Evolutionary conservation across 345 rosid genomes (phyloP).

Genomic region (Citrus reticulata): DNA sequence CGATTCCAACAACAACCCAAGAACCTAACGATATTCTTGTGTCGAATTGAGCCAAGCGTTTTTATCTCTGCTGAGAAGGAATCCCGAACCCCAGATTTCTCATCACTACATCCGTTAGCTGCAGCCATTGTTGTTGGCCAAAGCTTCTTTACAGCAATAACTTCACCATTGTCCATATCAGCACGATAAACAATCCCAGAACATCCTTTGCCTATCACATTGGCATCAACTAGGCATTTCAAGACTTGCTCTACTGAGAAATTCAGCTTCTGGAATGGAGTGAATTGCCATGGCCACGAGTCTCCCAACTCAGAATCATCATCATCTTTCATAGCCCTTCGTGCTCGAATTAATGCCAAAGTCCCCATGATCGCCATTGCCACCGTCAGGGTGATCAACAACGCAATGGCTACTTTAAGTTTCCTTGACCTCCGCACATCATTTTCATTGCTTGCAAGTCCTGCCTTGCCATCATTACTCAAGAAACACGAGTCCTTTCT

Average conservation of each 20-base stretch:
- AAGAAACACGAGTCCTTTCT: conserved; percentile 62
- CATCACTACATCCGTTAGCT: conserved; percentile 37
- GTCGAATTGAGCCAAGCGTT: conserved; percentile 87
- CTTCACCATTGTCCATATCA: conserved; percentile 76
- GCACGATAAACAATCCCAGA: conserved; percentile 93
- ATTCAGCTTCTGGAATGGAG: conserved; percentile 92
- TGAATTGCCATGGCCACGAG: conserved; percentile 90
- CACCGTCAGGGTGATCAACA: conserved; percentile 63
- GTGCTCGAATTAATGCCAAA: conserved; percentile 56
- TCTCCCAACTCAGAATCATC: conserved; percentile 84
- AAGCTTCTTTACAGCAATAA: conserved; percentile 91
- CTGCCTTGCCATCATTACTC: conserved; percentile 29
- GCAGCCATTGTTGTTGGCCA: conserved; percentile 66
- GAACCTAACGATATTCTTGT: conserved; percentile 90
- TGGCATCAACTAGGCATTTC: conserved; percentile 72
- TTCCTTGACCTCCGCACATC: conserved; percentile 38
- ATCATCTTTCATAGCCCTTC: conserved; percentile 40
- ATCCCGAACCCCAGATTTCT: conserved; percentile 62
- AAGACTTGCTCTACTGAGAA: conserved; percentile 83
- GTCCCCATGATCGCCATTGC: conserved; percentile 72
- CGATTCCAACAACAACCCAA: conserved; percentile 92
- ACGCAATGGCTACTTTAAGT: conserved; percentile 68
- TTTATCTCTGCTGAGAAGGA: conserved; percentile 92
- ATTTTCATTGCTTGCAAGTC: conserved; percentile 26
- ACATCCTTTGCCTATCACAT: conserved; percentile 91